These are phyloP conservation scores for Amylostereum areolatum DNA, from an alignment of 1,284 basidiomycete genomes.

Conservation along the genomic window DNA sequence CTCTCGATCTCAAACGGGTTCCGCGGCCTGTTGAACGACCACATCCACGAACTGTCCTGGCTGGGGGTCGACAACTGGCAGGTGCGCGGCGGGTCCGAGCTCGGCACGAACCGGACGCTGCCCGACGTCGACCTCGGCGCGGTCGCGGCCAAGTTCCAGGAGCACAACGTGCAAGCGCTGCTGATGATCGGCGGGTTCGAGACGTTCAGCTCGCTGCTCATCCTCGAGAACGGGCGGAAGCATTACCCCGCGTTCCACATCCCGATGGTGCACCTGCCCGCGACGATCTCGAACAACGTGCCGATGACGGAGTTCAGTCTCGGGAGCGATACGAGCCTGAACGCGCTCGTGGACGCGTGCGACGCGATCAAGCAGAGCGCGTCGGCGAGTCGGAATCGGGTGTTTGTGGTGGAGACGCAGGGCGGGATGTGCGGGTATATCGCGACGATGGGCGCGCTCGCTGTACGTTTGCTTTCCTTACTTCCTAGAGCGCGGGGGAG, in stretches of 20 bases:
- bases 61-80: constrained; percentile 97
- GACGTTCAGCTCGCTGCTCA: constrained; percentile 77
- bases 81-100: constrained; percentile 94
- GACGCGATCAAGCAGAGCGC: constrained; percentile 99
- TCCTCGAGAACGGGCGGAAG: constrained; percentile 76
- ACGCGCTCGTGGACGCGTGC: constrained; percentile 95
- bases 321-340: constrained; percentile 93
- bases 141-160: constrained; percentile 86
- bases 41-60: constrained; percentile 87
- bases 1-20: constrained; percentile 95
- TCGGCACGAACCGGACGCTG: constrained; percentile 90
- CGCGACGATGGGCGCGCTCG: constrained; percentile 91
- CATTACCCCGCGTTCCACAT: constrained; percentile 90
- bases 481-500: constrained; percentile 50
- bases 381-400: constrained; percentile 89
- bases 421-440: constrained; percentile 96
- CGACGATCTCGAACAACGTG: constrained; percentile 97
- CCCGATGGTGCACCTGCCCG: constrained; percentile 89
- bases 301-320: constrained; percentile 95
- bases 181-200: constrained; percentile 97
- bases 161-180: constrained; percentile 77
- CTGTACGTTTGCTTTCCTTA: constrained; percentile 48
- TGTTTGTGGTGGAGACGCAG: constrained; percentile 98
- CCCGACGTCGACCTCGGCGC: constrained; percentile 84
- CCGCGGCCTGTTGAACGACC: constrained; percentile 88